These are phyloP conservation scores for Aleurites moluccanus DNA, from an alignment of 441 rosid genomes.

Conservation along the genomic window DNA sequence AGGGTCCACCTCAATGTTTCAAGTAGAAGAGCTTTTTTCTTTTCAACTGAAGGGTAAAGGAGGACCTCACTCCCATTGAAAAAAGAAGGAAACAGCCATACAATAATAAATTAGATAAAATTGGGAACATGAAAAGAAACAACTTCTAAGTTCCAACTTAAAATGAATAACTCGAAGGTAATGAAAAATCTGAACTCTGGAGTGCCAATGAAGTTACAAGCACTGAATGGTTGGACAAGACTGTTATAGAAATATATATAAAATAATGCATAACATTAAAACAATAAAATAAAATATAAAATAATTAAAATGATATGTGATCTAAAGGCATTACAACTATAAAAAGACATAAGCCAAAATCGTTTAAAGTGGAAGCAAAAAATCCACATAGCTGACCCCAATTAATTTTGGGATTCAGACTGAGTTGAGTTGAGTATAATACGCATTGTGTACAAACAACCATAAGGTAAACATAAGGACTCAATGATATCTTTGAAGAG, in stretches of 20 bases:
- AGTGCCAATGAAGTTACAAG: conserved; percentile 5
- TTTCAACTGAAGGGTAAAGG: not conserved
- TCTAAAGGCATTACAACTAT: no score
- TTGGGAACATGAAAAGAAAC: not conserved
- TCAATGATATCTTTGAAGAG: not conserved
- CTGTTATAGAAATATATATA: no score
- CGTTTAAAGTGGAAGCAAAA: no score
- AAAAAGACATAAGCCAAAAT: no score
- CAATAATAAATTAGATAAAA: not conserved
- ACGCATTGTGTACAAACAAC: not conserved
- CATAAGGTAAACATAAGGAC: not conserved
- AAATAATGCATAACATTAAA: no score
- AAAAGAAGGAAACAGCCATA: conserved; percentile 3
- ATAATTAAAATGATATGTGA: no score
- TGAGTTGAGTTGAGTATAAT: no score
- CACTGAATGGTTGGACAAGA: not conserved
- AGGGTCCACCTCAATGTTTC: conserved; percentile 3
- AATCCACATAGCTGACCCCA: no score
- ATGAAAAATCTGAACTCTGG: not conserved
- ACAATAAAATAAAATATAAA: no score
- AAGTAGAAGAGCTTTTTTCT: not conserved
- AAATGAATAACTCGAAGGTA: not conserved
- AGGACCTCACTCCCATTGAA: not conserved
- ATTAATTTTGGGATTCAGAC: no score
- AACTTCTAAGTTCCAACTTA: not conserved